phyloP scores from a whole-genome alignment of 495 filamentous ascomycete genomes.

The Penicillium longicatenatum region DNA sequence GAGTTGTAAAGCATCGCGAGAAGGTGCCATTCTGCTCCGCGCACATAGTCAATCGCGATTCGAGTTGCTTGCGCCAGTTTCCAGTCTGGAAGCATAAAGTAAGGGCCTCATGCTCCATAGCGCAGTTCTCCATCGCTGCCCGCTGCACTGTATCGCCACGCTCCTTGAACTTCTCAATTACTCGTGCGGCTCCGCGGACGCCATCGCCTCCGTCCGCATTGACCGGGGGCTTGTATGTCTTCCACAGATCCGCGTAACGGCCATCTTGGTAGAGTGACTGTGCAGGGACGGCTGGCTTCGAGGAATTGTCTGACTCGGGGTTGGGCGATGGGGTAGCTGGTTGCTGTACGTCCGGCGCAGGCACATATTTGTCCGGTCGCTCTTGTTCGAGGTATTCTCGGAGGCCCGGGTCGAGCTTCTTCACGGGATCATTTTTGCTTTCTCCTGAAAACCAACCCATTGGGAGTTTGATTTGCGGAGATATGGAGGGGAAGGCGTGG shows the following conservation, averaged over 20 bases:
- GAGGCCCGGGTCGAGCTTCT: slow-evolving; percentile 80
- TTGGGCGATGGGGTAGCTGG: slow-evolving; percentile 23
- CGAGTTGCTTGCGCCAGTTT: slow-evolving; percentile 44
- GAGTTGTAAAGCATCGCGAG: slow-evolving; percentile 79
- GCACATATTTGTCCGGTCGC: slow-evolving; percentile 74
- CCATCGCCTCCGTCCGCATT: slow-evolving; percentile 58
- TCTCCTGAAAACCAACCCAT: slow-evolving; percentile 73
- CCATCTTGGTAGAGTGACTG: slow-evolving; percentile 73
- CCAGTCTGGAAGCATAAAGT: slow-evolving; percentile 74
- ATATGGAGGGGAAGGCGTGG: slow-evolving; percentile 1
- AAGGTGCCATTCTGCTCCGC: slow-evolving; percentile 67
- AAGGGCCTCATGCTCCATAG: slow-evolving; percentile 75
- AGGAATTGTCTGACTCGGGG: slow-evolving; percentile 20
- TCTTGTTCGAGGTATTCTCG: slow-evolving; percentile 84
- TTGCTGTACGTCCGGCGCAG: slow-evolving; percentile 33
- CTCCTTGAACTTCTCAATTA: slow-evolving; percentile 82
- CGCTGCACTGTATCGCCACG: slow-evolving; percentile 74
- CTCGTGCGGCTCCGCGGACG: slow-evolving; percentile 62
- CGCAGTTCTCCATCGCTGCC: slow-evolving; percentile 92
- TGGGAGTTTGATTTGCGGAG: slow-evolving; percentile 5
- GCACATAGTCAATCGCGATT: slow-evolving; percentile 70
- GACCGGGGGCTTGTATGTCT: slow-evolving; percentile 70
- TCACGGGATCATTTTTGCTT: slow-evolving; percentile 66
- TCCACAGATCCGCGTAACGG: slow-evolving; percentile 93
- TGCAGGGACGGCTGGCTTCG: slow-evolving; percentile 53